phyloP scores from a whole-genome alignment of 768 basidiomycete genomes.

The Leccinellum luteum region DNA sequence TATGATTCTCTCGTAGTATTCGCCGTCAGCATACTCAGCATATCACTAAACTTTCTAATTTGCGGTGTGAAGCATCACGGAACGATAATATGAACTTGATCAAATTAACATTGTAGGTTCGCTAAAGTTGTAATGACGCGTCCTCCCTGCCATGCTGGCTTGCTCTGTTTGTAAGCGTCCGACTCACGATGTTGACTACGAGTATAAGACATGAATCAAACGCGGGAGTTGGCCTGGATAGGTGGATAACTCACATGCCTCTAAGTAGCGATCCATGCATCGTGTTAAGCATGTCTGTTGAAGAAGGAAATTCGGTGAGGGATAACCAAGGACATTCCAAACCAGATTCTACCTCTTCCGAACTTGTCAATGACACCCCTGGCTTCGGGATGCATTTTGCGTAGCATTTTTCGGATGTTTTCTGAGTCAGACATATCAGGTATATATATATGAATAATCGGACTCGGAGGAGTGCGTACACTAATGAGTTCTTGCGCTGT shows the following conservation, averaged over 20 bases:
- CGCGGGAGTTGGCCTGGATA: background rate
- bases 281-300: constrained; percentile 67
- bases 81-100: background rate
- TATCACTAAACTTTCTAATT: background rate
- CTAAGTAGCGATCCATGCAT: constrained; percentile 81
- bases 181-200: constrained; percentile 77
- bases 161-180: constrained; percentile 60
- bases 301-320: background rate
- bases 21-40: constrained; percentile 13
- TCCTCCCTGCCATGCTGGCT: constrained; percentile 25
- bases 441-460: background rate
- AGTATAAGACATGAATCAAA: background rate
- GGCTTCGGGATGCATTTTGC: constrained; percentile 77
- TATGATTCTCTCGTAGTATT: constrained; percentile 18
- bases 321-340: background rate
- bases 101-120: background rate
- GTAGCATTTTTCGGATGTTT: constrained; percentile 77
- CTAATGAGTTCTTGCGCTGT: constrained; percentile 83
- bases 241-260: constrained; percentile 62
- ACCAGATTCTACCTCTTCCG: constrained; percentile 61
- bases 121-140: constrained; percentile 9
- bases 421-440: constrained; percentile 40
- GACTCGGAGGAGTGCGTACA: constrained; percentile 35
- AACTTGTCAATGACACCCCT: constrained; percentile 59
- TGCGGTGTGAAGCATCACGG: background rate